phyloP scores from a whole-genome alignment of 345 rosid species.

The Anacardium occidentale region DNA sequence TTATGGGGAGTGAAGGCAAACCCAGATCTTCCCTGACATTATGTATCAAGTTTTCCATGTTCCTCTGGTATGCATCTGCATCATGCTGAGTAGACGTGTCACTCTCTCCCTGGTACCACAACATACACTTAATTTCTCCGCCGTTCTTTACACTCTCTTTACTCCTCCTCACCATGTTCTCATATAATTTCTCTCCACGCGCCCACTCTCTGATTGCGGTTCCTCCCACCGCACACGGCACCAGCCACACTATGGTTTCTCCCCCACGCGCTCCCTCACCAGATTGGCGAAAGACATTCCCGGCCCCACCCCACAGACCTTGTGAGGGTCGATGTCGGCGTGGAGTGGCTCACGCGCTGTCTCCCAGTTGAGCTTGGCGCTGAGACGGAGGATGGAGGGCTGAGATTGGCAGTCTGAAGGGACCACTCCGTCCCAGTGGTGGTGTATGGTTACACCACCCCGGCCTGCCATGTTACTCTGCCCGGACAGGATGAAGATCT shows the following conservation, averaged over 20 bases:
- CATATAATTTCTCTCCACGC: conserved; percentile 66
- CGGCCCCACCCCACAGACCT: conserved; percentile 81
- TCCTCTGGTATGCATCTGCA: conserved; percentile 53
- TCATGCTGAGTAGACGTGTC: conserved; percentile 52
- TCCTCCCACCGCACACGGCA: conserved; percentile 89
- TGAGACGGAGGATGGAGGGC: conserved; percentile 59
- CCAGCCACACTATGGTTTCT: conserved; percentile 49
- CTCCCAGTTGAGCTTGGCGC: conserved; percentile 66
- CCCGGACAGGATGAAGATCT: conserved; percentile 81
- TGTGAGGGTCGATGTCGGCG: conserved; percentile 61
- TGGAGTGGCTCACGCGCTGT: conserved; percentile 75
- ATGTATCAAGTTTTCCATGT: conserved; percentile 27
- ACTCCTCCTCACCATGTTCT: conserved; percentile 66
- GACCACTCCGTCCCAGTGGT: conserved; percentile 65
- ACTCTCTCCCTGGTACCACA: conserved; percentile 97
- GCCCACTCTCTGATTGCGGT: conserved; percentile 84
- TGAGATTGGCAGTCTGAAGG: conserved; percentile 61
- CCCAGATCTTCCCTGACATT: conserved; percentile 64
- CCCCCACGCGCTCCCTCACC: conserved; percentile 30
- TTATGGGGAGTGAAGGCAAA: conserved; percentile 71
- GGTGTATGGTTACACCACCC: conserved; percentile 65
- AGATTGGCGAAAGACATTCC: conserved; percentile 85
- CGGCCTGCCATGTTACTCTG: conserved; percentile 97
- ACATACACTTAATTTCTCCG: conserved; percentile 66
- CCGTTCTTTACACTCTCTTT: conserved; percentile 54